phyloP scores from a whole-genome alignment of 1,284 basidiomycete genomes.

The Malassezia cuniculi region DNA sequence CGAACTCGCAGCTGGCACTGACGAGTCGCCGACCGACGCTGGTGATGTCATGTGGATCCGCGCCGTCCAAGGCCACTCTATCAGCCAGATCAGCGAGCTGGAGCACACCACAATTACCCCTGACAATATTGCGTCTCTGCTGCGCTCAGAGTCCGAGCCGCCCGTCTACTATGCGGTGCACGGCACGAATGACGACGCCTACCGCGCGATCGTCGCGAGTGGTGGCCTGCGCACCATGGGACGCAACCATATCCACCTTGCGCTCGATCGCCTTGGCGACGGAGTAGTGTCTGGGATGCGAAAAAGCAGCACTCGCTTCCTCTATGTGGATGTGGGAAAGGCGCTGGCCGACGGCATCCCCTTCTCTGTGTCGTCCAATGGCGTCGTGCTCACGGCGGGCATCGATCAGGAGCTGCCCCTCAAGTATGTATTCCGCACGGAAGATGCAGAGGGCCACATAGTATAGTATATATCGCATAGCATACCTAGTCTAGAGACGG shows the following conservation, averaged over 20 bases:
- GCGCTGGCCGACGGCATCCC: conserved; percentile 59
- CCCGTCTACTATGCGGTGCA: conserved; percentile 20
- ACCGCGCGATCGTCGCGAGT: conserved; percentile 31
- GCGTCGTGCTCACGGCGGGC: conserved; percentile 69
- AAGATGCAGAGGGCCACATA: conserved; percentile 17
- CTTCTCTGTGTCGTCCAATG: conserved; percentile 65
- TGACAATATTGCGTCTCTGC: conserved; percentile 14
- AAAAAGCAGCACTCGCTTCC: conserved; percentile 56
- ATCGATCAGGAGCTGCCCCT: conserved; percentile 13
- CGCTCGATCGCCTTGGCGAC: conserved; percentile 54
- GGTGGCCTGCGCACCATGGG: conserved; percentile 70
- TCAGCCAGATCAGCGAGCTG: conserved; percentile 44
- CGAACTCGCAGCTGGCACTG: conserved; percentile 28
- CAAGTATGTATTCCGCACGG: conserved; percentile 20
- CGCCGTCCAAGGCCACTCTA: conserved; percentile 85
- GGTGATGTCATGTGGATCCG: conserved; percentile 49
- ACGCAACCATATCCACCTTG: conserved; percentile 76
- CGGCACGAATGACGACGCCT: conserved; percentile 48
- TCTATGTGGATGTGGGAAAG: conserved; percentile 60
- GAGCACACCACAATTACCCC: conserved; percentile 17
- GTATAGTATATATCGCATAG: no score
- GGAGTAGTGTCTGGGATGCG: conserved; percentile 63
- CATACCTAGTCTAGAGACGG: no score
- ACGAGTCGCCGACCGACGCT: conserved; percentile 1
- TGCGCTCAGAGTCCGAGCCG: background rate